Evolutionary conservation across 148 eudicot genomes (phyloP).

Genomic region (Pharnaceum exiguum): DNA sequence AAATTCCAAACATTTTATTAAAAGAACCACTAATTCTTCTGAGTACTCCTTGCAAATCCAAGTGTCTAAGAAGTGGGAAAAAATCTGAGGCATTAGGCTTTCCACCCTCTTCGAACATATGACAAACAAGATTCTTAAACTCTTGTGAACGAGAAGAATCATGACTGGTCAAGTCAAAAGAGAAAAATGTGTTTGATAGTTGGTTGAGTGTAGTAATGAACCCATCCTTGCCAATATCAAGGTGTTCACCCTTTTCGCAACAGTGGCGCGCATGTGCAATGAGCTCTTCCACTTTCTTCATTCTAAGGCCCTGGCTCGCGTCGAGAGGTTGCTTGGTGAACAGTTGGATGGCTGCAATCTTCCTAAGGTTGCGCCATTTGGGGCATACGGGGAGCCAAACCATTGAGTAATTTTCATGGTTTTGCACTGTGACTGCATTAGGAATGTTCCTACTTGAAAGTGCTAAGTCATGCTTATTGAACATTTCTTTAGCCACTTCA

Average conservation of each 20-base stretch:
- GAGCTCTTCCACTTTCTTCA: constrained; percentile 18
- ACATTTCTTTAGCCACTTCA: constrained; percentile 23
- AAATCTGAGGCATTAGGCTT: constrained; percentile 18
- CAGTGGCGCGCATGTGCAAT: neutral
- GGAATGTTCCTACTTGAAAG: constrained; percentile 10
- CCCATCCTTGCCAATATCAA: constrained; percentile 28
- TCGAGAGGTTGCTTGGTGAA: constrained; percentile 21
- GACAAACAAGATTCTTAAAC: constrained; percentile 15
- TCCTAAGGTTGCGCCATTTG: constrained; percentile 24
- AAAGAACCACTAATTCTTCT: neutral
- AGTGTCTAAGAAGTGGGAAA: constrained; percentile 2
- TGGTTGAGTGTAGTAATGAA: constrained; percentile 14
- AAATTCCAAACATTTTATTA: neutral
- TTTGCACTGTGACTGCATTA: neutral
- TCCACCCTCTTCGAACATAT: neutral
- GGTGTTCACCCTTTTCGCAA: neutral
- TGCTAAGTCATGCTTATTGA: constrained; percentile 19
- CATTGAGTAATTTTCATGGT: constrained; percentile 17
- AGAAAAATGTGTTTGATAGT: constrained; percentile 25
- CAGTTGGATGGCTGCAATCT: constrained; percentile 13
- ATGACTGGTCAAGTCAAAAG: constrained; percentile 21
- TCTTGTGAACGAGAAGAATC: constrained; percentile 3
- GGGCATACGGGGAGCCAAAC: constrained; percentile 21
- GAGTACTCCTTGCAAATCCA: constrained; percentile 23
- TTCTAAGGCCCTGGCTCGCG: constrained; percentile 12